These are phyloP conservation scores for Daedalea quercina DNA, from an alignment of 768 basidiomycete species.

Conservation along the genomic window DNA sequence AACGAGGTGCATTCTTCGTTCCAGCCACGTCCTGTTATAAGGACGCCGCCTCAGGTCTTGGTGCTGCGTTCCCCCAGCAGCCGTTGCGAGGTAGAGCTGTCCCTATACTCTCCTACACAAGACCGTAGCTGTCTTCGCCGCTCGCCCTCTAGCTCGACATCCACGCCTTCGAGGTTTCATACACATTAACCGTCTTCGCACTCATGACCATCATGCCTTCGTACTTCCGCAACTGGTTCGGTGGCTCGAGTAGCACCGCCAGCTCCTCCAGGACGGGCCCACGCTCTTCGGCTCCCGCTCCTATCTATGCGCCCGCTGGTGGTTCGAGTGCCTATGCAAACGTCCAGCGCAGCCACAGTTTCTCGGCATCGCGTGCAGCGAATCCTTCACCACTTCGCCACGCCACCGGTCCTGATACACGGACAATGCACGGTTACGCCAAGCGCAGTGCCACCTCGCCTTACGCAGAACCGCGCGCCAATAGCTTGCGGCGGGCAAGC, in stretches of 20 bases:
- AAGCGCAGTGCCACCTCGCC: constrained; percentile 24
- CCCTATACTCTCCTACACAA: not conserved
- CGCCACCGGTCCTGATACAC: constrained; percentile 21
- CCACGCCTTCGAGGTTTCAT: not conserved
- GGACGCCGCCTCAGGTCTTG: not conserved
- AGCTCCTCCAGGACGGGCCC: constrained; percentile 35
- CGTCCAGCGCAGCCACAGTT: constrained; percentile 33
- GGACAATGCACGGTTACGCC: constrained; percentile 25
- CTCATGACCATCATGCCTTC: constrained; percentile 33
- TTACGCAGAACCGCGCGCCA: constrained; percentile 26
- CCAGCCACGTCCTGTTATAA: not conserved
- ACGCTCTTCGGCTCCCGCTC: constrained; percentile 28
- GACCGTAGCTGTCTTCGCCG: not conserved
- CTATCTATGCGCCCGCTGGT: constrained; percentile 18
- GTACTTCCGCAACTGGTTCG: constrained; percentile 43
- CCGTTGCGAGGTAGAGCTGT: not conserved
- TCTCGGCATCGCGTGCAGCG: constrained; percentile 28
- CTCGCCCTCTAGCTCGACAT: constrained; percentile 4
- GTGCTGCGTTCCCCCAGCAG: not conserved
- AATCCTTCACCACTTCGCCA: constrained; percentile 29
- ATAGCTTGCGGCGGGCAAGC: constrained; percentile 35
- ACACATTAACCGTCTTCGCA: not conserved
- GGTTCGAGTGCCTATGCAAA: constrained; percentile 19
- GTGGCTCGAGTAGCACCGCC: constrained; percentile 23
- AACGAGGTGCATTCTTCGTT: constrained; percentile 1